These are phyloP conservation scores for Paracoccidioides brasiliensis DNA, from an alignment of 2,329 filamentous ascomycete species.

Conservation along the genomic window DNA sequence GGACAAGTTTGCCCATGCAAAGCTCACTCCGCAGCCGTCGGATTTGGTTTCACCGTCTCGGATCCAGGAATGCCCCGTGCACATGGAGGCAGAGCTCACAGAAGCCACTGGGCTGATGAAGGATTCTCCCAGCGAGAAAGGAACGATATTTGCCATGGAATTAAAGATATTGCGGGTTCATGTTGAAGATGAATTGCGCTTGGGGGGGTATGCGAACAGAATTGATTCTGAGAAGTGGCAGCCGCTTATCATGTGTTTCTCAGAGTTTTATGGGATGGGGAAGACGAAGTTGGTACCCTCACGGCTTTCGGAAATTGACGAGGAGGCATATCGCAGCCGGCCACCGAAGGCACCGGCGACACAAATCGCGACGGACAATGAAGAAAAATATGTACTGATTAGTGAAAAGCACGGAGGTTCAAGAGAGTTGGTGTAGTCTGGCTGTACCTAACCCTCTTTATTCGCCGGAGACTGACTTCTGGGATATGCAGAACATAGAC, in stretches of 20 bases:
- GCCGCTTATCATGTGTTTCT: constrained; percentile 35
- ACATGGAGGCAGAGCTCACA: constrained; percentile 32
- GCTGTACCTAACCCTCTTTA: not conserved
- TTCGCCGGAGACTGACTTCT: too few species aligned
- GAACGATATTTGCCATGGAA: constrained; percentile 23
- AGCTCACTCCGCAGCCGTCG: constrained; percentile 24
- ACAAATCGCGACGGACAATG: not conserved
- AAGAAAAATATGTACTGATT: not conserved
- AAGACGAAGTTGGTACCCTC: constrained; percentile 4
- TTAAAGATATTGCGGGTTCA: constrained; percentile 26
- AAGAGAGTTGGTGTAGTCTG: not conserved
- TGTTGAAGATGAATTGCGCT: constrained; percentile 21
- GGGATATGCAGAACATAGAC: too few species aligned
- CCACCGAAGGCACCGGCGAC: not conserved
- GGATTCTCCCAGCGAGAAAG: constrained; percentile 18
- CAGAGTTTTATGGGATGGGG: constrained; percentile 30
- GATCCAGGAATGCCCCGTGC: constrained; percentile 30
- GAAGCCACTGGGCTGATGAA: constrained; percentile 21
- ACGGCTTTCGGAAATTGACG: not conserved
- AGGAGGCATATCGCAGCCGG: not conserved
- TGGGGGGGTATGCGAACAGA: constrained; percentile 27
- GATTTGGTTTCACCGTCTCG: constrained; percentile 23
- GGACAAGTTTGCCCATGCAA: not conserved
- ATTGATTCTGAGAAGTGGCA: constrained; percentile 33
- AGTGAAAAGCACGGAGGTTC: not conserved